phyloP scores from a whole-genome alignment of 2,329 filamentous ascomycete species.

The Pseudophaeomoniella oleicola region DNA sequence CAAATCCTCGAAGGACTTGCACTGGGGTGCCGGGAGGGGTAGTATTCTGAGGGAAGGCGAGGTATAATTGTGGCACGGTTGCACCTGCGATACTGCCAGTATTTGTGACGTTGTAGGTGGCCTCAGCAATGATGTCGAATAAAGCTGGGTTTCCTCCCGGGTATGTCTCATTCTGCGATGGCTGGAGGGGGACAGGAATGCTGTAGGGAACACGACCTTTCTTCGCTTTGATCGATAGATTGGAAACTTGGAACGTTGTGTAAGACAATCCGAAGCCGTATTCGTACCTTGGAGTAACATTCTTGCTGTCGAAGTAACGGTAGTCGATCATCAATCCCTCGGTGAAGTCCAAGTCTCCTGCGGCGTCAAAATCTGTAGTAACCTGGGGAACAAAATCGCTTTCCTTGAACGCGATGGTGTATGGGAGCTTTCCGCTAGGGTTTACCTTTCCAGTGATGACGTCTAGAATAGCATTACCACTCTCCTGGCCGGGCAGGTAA shows the following conservation, averaged over 20 bases:
- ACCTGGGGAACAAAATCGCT: conserved; percentile 37
- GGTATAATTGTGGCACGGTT: conserved; percentile 41
- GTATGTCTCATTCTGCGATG: conserved; percentile 47
- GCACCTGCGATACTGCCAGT: conserved; percentile 32
- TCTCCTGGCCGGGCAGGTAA: conserved; percentile 51
- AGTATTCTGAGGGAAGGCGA: conserved; percentile 15
- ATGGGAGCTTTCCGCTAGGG: conserved; percentile 42
- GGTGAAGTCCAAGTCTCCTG: conserved; percentile 27
- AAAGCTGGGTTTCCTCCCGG: conserved; percentile 40
- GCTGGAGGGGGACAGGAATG: conserved; percentile 29
- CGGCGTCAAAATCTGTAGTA: neutral
- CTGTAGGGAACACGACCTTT: conserved; percentile 30
- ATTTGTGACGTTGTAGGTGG: conserved; percentile 35
- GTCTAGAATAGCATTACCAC: conserved; percentile 39
- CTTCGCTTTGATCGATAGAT: conserved; percentile 15
- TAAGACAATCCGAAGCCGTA: conserved; percentile 22
- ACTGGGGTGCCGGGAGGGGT: conserved; percentile 17
- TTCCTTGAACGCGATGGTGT: conserved; percentile 40
- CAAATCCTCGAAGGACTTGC: conserved; percentile 35
- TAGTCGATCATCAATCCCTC: conserved; percentile 42
- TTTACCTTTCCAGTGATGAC: conserved; percentile 44
- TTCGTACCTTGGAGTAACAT: conserved; percentile 20
- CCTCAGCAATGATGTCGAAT: conserved; percentile 33
- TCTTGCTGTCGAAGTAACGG: conserved; percentile 31
- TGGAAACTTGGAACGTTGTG: conserved; percentile 11